Evolutionary conservation across 2,329 filamentous ascomycete species (phyloP).

Genomic region (Apiospora koreana): DNA sequence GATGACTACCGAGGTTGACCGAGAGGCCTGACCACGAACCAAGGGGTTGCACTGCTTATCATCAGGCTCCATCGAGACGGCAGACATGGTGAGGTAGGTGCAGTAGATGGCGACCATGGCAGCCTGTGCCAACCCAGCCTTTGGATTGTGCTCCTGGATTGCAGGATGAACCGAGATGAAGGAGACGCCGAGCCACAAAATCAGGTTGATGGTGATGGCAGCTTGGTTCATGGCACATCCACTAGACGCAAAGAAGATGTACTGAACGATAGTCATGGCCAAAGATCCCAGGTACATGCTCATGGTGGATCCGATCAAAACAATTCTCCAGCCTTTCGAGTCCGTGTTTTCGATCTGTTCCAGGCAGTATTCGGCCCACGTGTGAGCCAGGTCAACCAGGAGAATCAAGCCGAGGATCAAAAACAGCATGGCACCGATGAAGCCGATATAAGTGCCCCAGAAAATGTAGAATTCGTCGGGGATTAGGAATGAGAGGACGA

Average conservation of each 20-base stretch:
- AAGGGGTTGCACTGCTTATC: constrained; percentile 92
- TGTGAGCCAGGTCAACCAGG: constrained; percentile 91
- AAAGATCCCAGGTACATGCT: constrained; percentile 91
- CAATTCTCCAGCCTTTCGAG: constrained; percentile 78
- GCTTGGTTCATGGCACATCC: constrained; percentile 95
- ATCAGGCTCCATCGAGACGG: constrained; percentile 97
- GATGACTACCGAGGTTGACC: constrained; percentile 87
- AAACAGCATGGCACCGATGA: constrained; percentile 88
- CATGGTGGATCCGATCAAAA: constrained; percentile 89
- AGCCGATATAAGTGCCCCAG: constrained; percentile 93
- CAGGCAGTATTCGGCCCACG: constrained; percentile 95
- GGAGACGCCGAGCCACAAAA: constrained; percentile 80
- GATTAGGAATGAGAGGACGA: constrained; percentile 93
- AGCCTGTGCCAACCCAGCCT: constrained; percentile 93
- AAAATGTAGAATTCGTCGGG: constrained; percentile 93
- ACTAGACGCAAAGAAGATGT: constrained; percentile 85
- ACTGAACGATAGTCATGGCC: constrained; percentile 95
- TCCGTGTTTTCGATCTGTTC: constrained; percentile 90
- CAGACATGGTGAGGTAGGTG: constrained; percentile 97
- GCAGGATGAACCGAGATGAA: constrained; percentile 85
- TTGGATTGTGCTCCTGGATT: constrained; percentile 88
- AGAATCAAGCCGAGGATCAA: constrained; percentile 89
- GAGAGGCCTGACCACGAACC: constrained; percentile 79
- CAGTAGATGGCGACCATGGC: constrained; percentile 98
- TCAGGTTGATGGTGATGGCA: constrained; percentile 89